Percentiles rank a stretch among this genome's conserved stretches.
Conservation (phyloP, 352 stramenopile genomes). For the Phytophthora capsici region DNA sequence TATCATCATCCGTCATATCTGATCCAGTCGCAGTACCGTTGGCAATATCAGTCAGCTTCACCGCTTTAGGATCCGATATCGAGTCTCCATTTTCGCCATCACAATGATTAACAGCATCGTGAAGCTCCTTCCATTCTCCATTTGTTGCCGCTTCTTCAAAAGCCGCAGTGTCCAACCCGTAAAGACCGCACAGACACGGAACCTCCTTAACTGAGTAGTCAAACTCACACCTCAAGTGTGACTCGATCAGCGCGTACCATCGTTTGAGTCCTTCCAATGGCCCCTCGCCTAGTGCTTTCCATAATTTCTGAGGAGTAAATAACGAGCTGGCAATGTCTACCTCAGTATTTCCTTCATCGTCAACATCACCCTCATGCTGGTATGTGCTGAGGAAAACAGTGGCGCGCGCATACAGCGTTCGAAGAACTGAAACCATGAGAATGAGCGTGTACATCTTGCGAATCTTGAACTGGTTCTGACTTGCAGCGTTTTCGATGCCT, state of each 20-base stretch:
- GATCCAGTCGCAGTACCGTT: background rate
- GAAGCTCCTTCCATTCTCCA: constrained; percentile 12
- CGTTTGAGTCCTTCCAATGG: constrained; percentile 77
- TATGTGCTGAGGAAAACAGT: constrained; percentile 65
- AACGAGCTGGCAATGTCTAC: constrained; percentile 76
- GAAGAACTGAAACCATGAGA: constrained; percentile 81
- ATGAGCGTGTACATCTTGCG: constrained; percentile 88
- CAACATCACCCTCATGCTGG: constrained; percentile 18
- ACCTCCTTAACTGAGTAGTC: constrained; percentile 81
- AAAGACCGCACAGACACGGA: constrained; percentile 75
- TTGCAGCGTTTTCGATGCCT: constrained; percentile 32
- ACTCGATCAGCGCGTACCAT: constrained; percentile 87
- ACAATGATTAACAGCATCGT: constrained; percentile 4
- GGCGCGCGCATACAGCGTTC: constrained; percentile 71
- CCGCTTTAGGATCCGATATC: constrained; percentile 1
- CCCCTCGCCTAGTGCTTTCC: constrained; percentile 63
- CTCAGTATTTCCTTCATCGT: constrained; percentile 39
- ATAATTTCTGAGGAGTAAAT: constrained; percentile 81
- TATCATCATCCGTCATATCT: constrained; percentile 4
- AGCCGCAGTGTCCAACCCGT: constrained; percentile 61
- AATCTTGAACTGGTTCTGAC: constrained; percentile 58
- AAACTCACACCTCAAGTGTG: constrained; percentile 79
- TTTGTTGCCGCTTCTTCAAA: constrained; percentile 42
- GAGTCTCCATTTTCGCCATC: background rate
- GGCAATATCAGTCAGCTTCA: background rate